A percentile compares a stretch with the other conserved stretches of the same genome.
phyloP scores from a whole-genome alignment of 2,329 filamentous ascomycete genomes.

The Paecilomyces formosus region DNA sequence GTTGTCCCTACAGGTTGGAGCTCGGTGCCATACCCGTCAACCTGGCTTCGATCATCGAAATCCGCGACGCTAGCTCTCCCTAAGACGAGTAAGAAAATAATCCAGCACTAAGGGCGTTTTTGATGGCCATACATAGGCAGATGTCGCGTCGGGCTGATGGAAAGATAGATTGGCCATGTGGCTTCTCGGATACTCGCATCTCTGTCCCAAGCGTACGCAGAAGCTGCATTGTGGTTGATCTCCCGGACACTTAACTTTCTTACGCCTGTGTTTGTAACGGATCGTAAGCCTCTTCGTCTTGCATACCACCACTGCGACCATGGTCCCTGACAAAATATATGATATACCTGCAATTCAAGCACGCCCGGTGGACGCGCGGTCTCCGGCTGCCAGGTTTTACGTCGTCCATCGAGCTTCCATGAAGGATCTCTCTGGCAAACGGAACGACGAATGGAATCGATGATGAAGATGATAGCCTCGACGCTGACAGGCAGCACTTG shows the following conservation, averaged over 20 bases:
- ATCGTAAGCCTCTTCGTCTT: background rate
- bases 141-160: background rate
- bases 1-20: background rate
- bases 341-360: background rate
- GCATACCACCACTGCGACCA: background rate
- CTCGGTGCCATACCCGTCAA: background rate
- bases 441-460: background rate
- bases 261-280: background rate
- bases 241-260: background rate
- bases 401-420: background rate
- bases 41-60: background rate
- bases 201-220: background rate
- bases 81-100: background rate
- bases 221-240: background rate
- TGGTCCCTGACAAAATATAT: background rate
- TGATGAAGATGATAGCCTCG: background rate
- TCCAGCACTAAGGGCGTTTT: background rate
- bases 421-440: background rate
- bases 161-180: background rate
- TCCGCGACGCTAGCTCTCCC: background rate
- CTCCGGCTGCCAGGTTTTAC: background rate
- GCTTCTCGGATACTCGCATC: background rate
- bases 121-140: background rate
- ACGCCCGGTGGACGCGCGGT: background rate
- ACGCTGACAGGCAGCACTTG: background rate